A percentile compares a stretch with the other conserved stretches of the same genome.
Conservation (phyloP, 139 green algal genomes). For the Tetratostichococcus sp. region DNA sequence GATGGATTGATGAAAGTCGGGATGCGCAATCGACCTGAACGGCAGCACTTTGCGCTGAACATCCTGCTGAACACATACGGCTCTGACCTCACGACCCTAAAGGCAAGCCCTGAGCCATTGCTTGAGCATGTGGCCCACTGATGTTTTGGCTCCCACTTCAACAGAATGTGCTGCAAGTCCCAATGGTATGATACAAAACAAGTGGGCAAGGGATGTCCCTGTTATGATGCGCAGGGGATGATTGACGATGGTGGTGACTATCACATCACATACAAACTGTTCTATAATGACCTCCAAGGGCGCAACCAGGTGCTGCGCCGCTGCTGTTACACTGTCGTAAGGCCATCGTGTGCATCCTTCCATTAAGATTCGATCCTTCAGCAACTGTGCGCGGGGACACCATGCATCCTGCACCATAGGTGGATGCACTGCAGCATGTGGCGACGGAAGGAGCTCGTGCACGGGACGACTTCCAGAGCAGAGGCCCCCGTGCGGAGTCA, state of each 20-base stretch:
- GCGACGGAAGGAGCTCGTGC: conserved; percentile 19
- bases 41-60: conserved; percentile 32
- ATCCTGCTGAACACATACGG: conserved; percentile 42
- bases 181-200: no score
- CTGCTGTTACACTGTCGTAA: no score
- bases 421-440: conserved; percentile 44
- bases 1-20: conserved; percentile 57
- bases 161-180: no score
- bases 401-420: conserved; percentile 6
- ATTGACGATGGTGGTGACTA: conserved; percentile 41
- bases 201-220: no score
- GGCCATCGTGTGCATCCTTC: no score
- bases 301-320: not conserved
- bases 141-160: no score
- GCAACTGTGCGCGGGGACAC: no score
- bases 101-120: conserved; percentile 44
- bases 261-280: conserved; percentile 57
- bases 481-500: not conserved
- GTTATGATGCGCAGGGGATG: conserved; percentile 5
- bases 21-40: conserved; percentile 35
- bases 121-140: not conserved
- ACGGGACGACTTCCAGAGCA: conserved; percentile 2
- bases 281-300: conserved; percentile 53
- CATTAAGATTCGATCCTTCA: no score
- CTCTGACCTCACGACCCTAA: conserved; percentile 50